Percentiles rank a stretch among this genome's conserved stretches.
phyloP scores from a whole-genome alignment of 257 asterid species.

The Gardenia jasminoides region DNA sequence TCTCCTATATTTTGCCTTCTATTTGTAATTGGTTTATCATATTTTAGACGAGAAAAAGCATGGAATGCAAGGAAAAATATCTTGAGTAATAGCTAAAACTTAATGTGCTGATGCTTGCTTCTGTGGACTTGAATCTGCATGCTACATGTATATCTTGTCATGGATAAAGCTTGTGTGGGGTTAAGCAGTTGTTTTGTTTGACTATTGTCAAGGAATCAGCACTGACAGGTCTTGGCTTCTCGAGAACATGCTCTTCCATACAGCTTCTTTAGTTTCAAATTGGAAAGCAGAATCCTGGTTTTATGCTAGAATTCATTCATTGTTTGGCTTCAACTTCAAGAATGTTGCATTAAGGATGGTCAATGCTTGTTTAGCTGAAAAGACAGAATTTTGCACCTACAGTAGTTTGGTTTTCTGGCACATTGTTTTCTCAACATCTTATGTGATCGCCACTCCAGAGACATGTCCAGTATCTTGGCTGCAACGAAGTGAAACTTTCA shows the following conservation, averaged over 20 bases:
- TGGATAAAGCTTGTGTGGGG: background rate
- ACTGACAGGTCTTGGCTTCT: background rate
- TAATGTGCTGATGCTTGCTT: background rate
- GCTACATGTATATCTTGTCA: background rate
- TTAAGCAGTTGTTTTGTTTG: background rate
- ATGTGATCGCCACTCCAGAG: too few relatives aligned
- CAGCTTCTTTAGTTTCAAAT: background rate
- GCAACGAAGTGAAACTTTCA: too few relatives aligned
- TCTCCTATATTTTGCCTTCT: background rate
- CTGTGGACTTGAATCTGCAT: background rate
- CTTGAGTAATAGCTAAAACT: background rate
- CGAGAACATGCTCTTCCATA: background rate
- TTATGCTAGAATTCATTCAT: background rate
- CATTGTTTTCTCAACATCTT: too few relatives aligned
- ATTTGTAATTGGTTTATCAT: background rate
- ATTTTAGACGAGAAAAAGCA: background rate
- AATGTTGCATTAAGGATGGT: background rate
- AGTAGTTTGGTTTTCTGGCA: background rate
- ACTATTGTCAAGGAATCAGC: background rate
- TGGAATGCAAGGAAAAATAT: background rate
- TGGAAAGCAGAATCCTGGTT: background rate
- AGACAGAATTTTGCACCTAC: background rate
- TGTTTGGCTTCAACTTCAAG: background rate
- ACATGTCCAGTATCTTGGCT: too few relatives aligned
- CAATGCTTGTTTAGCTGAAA: background rate